Base-by-base conservation (phyloP, 805 yeast species). In the Schwanniomyces sp. region DNA sequence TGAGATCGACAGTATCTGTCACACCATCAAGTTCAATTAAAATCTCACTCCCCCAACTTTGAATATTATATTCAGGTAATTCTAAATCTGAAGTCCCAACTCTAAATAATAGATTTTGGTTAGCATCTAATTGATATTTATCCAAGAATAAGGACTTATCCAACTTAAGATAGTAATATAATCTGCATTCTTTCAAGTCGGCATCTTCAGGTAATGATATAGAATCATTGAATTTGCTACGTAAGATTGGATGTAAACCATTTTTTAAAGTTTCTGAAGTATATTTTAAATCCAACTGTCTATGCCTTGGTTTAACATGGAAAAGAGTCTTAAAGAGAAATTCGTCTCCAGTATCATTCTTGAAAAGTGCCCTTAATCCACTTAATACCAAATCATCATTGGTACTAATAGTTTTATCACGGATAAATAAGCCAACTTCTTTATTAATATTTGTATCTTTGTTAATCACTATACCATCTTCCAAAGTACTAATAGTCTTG, bases 241-340 rank as follows among this genome's bases (percentile, higher is more conserved):
- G 40, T 12, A 73, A 38, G 14, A 65, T 58, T 3, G 78, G 78
- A 48, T 74, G 78, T 28, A 59, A 63, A 3, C 78, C 76, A 43
- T 67, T 68, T 0, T 55, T 45, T 10, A 42, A 34, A 12, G 58
- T 37, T 1, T 18, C n/a, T 18, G 57, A 28, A n/a, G 38, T 21
- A 16, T 38, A 36, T 11, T 32, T 41, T 5, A 37, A n/a, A 34
- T 17, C 24, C 41, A 21, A 18, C 16, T 14, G 30, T 34, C 75
- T 53, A 48, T 70, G 74, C 30, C 74, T 55, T 5, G 77, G 77
- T 50, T 71, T 70, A 11, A 69, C 61, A 51, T 74, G 78, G 54
- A 74, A 72, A 47, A 74, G 49, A 0, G 78, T 74, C 40, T 64
- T 66, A 50, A 61, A 64, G 7, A 68, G 50, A 28, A 53, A 52